A percentile compares a stretch with the other conserved stretches of the same genome.
Conservation (phyloP, 768 basidiomycete species). For the Hypholoma sublateritium region DNA sequence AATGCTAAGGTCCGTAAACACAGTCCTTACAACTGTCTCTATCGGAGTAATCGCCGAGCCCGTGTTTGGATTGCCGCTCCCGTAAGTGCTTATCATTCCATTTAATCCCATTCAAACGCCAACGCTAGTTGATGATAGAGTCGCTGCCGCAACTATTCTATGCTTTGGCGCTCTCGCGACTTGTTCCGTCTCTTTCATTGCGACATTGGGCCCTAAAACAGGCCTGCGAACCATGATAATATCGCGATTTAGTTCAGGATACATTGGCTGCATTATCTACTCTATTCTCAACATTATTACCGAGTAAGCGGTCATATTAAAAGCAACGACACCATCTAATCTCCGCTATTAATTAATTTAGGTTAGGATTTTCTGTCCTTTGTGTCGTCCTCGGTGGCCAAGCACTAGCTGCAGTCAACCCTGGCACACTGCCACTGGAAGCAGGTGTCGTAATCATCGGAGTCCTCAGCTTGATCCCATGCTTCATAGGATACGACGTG, state of each 20-base stretch:
- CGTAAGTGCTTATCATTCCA: conserved; percentile 1
- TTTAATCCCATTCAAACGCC: neutral
- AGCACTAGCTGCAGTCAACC: conserved; percentile 14
- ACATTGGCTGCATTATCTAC: conserved; percentile 17
- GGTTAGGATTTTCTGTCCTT: conserved; percentile 16
- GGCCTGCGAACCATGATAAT: conserved; percentile 18
- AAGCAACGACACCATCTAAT: neutral
- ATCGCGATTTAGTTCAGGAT: conserved; percentile 17
- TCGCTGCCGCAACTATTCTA: conserved; percentile 14
- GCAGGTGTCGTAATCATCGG: conserved; percentile 15
- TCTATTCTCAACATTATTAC: conserved; percentile 19
- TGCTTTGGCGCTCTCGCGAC: conserved; percentile 17
- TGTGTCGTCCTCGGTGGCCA: conserved; percentile 18
- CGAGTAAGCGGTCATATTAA: conserved; percentile 3
- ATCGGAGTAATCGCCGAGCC: conserved; percentile 16
- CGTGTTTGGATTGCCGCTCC: conserved; percentile 12
- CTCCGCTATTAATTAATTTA: neutral
- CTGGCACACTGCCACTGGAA: conserved; percentile 12
- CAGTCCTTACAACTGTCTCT: conserved; percentile 15
- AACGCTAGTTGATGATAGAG: neutral
- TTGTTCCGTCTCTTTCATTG: conserved; percentile 13
- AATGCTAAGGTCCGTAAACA: conserved; percentile 15
- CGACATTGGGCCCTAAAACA: conserved; percentile 15
- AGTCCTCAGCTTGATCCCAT: conserved; percentile 16
- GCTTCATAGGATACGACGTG: conserved; percentile 18